Conservation (phyloP, 169 alveolate genomes). For the Cryptosporidium meleagridis region DNA sequence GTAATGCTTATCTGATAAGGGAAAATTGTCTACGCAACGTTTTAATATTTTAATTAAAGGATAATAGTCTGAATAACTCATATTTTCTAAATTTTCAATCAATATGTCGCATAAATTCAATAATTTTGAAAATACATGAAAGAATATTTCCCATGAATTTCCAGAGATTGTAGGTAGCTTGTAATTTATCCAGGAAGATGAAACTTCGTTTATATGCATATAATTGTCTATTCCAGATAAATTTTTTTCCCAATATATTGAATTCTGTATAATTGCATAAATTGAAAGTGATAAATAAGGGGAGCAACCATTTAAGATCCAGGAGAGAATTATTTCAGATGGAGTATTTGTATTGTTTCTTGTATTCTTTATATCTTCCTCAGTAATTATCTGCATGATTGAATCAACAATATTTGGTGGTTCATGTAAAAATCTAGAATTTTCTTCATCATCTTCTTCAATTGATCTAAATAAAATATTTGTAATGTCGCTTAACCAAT, state of each 20-base stretch:
- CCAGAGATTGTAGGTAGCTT: conserved; percentile 38
- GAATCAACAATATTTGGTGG: conserved; percentile 55
- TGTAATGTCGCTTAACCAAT: conserved; percentile 67
- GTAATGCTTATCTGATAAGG: conserved; percentile 12
- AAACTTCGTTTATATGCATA: neutral
- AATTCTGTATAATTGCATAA: conserved; percentile 18
- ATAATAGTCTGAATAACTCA: neutral
- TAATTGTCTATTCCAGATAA: neutral
- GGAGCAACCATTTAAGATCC: conserved; percentile 65
- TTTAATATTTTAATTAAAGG: conserved; percentile 14
- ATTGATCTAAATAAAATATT: conserved; percentile 60
- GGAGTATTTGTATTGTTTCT: neutral
- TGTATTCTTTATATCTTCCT: conserved; percentile 30
- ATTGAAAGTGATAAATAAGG: conserved; percentile 62
- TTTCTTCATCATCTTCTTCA: conserved; percentile 73
- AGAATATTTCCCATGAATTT: conserved; percentile 59
- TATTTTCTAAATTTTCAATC: neutral
- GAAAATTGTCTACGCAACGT: neutral
- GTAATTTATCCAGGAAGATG: neutral
- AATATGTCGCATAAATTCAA: neutral
- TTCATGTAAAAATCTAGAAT: conserved; percentile 11
- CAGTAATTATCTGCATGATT: conserved; percentile 18
- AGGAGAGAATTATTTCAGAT: conserved; percentile 49
- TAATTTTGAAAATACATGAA: neutral
- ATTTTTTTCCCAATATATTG: conserved; percentile 11